Evolutionary conservation across 2,329 filamentous ascomycete species (phyloP).

Genomic region (Exophiala lecanii-corni): DNA sequence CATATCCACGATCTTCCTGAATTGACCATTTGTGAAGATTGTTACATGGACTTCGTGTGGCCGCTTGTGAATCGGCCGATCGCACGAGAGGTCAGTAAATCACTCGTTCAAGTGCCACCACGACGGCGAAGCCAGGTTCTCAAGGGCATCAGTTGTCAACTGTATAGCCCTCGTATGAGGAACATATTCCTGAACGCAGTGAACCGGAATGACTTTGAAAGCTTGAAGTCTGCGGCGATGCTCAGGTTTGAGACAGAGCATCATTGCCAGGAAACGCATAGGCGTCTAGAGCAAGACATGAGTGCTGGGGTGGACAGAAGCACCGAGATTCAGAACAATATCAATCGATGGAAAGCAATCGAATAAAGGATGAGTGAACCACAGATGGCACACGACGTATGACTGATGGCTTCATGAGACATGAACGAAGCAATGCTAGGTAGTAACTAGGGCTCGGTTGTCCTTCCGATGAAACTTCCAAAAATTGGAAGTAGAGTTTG

Average conservation of each 20-base stretch:
- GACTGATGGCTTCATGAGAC: too few species aligned
- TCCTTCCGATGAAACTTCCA: too few species aligned
- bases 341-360: slow-evolving; percentile 50
- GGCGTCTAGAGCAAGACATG: slow-evolving; percentile 54
- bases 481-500: too few species aligned
- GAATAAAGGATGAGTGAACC: slow-evolving; percentile 35
- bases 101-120: slow-evolving; percentile 54
- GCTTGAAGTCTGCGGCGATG: slow-evolving; percentile 59
- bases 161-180: slow-evolving; percentile 78
- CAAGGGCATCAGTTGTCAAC: slow-evolving; percentile 58
- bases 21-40: slow-evolving; percentile 81
- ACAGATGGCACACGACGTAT: slow-evolving; percentile 6
- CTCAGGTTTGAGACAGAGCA: slow-evolving; percentile 54
- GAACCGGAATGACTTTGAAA: slow-evolving; percentile 60
- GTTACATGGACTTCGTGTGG: slow-evolving; percentile 74
- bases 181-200: slow-evolving; percentile 65
- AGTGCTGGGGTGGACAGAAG: slow-evolving; percentile 51
- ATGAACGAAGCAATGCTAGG: too few species aligned
- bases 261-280: slow-evolving; percentile 54
- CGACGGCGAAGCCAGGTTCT: slow-evolving; percentile 33
- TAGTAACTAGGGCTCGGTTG: too few species aligned
- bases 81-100: slow-evolving; percentile 61
- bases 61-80: slow-evolving; percentile 57
- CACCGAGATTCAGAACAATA: slow-evolving; percentile 45
- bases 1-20: slow-evolving; percentile 69